phyloP scores from a whole-genome alignment of 148 eudicot genomes.

The Chenopodium suecicum region DNA sequence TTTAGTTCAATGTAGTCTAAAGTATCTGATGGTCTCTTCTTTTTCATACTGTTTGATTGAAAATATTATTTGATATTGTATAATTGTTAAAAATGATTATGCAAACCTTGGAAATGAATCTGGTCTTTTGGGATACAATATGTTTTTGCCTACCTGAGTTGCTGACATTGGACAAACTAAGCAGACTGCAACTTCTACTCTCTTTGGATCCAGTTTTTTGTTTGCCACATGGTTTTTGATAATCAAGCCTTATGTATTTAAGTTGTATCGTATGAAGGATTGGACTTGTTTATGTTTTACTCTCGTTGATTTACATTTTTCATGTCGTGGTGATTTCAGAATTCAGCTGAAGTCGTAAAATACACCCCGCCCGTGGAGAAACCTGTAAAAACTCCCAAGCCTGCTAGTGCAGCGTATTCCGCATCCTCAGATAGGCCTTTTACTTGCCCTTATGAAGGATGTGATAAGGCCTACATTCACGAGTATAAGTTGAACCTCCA shows the following conservation, averaged over 20 bases:
- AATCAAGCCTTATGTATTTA: background rate
- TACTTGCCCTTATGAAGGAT: slow-evolving; percentile 85
- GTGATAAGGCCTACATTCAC: slow-evolving; percentile 89
- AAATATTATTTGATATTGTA: background rate
- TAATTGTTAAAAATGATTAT: background rate
- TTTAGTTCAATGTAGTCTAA: background rate
- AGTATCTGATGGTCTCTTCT: background rate
- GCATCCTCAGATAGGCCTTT: slow-evolving; percentile 77
- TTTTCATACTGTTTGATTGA: background rate
- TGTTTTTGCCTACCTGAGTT: background rate
- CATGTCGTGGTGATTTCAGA: slow-evolving; percentile 32
- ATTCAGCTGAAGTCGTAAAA: slow-evolving; percentile 43
- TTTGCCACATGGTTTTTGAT: background rate
- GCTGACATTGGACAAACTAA: background rate
- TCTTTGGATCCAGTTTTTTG: background rate
- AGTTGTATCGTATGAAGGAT: background rate
- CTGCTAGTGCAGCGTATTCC: slow-evolving; percentile 45
- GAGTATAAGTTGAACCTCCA: slow-evolving; percentile 97
- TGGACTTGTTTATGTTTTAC: background rate
- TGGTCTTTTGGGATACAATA: background rate
- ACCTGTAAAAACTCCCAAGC: slow-evolving; percentile 43
- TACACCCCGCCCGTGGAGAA: slow-evolving; percentile 69
- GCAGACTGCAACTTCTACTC: background rate
- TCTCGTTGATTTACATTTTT: background rate
- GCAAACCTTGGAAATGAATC: background rate